Evolutionary conservation across 495 filamentous ascomycete species (phyloP), one percentile per base, ranked within the genome.

Genomic region (Margaritispora aquatica): DNA sequence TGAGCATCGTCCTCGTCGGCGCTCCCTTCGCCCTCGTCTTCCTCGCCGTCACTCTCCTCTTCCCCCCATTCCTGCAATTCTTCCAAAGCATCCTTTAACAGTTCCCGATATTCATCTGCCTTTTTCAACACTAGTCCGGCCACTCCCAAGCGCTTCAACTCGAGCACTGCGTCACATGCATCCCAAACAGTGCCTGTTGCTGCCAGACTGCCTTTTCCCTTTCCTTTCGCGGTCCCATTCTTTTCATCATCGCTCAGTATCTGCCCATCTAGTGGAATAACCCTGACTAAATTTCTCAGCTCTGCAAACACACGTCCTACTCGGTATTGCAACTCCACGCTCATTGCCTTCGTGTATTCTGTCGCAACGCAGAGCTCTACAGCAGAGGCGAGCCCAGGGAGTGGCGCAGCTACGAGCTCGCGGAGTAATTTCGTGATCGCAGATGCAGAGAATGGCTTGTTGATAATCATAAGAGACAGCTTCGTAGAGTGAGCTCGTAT

Each of bases 61-160:
- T 86, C 85, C 51, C 86, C 84, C 87, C 91, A 96, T 64, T 90
- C 88, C 60, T 89, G 88, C 61, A 96, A 71, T 71, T 96, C 92
- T 62, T 85, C 80, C 26, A 94, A 77, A 0, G 90, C 87, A 74
- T 96, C 92, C 59, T 87, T 79, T 15, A 96, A 70, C 11, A 89
- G 79, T 61, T 87, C 87, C 52, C 83, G 75, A 63, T 84, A 88
- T 59, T 86, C 75, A 64, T 87, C 82, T 17, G 81, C 83, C 61
- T 84, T 86, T 50, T 75, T 69, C 13, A 81, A 69, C 20, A 89
- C 68, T 36, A 87, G 75, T 0, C 83, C 85, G 0, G 79, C 77
- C 34, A 93, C 76, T 0, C 89, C 91, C 15, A 84, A 73, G n/a
- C 70, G 73, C 15, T 81, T 77, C 24, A 92, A 71, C 13, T 77